Evolutionary conservation across 139 green algal genomes (phyloP).

Genomic region (Volvox reticuliferus): DNA sequence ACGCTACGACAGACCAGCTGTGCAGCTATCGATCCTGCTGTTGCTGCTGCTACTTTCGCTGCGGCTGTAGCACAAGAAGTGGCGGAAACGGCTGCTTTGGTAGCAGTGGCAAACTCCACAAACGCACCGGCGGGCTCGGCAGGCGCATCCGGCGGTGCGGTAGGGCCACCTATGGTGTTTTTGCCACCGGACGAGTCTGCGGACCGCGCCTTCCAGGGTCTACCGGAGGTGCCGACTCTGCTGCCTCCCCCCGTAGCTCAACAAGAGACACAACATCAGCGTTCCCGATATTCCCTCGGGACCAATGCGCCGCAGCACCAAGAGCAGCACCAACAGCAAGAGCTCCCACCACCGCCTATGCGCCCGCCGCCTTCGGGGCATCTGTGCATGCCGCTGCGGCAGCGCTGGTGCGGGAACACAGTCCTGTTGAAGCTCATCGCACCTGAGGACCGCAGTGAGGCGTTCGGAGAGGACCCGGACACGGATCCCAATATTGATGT

Average conservation of each 20-base stretch:
- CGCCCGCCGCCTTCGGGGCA: constrained; percentile 22
- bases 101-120: neutral
- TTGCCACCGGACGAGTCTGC: neutral
- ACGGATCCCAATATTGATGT: constrained; percentile 16
- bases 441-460: constrained; percentile 3
- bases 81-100: neutral
- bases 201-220: neutral
- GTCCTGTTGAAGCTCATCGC: constrained; percentile 36
- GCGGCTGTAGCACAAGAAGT: neutral
- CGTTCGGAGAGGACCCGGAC: constrained; percentile 8
- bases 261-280: too few relatives aligned
- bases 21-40: too few relatives aligned
- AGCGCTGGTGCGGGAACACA: constrained; percentile 17
- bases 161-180: neutral
- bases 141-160: neutral
- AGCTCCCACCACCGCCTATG: neutral
- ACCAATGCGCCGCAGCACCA: neutral
- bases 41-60: too few relatives aligned
- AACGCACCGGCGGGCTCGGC: neutral
- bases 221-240: neutral
- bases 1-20: too few relatives aligned
- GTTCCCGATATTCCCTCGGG: too few relatives aligned
- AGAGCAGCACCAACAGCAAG: neutral
- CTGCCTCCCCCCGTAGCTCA: neutral
- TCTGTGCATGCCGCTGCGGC: constrained; percentile 10